These are phyloP conservation scores for Waltergamsia citrina DNA, from an alignment of 2,329 filamentous ascomycete genomes.

Conservation along the genomic window DNA sequence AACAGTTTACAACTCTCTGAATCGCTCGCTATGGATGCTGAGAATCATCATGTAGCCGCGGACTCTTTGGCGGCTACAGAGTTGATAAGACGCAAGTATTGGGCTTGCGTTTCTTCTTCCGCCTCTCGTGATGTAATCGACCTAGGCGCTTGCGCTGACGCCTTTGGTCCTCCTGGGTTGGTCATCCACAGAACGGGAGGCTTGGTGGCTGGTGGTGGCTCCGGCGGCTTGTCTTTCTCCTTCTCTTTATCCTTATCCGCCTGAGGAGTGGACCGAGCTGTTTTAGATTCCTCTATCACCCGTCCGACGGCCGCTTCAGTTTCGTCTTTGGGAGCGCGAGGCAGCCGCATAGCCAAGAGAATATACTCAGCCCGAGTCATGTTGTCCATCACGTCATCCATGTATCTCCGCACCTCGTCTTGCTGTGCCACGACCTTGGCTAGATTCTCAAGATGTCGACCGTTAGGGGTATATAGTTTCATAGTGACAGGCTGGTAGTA, in stretches of 20 bases:
- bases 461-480: slow-evolving; percentile 42
- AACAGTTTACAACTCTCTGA: too few species aligned
- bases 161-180: slow-evolving; percentile 2
- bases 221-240: slow-evolving; percentile 4
- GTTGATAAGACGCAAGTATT: slow-evolving; percentile 6
- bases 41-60: background rate
- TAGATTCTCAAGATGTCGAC: slow-evolving; percentile 51
- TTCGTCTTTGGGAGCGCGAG: slow-evolving; percentile 27
- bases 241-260: slow-evolving; percentile 13
- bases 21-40: too few species aligned
- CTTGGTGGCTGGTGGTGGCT: slow-evolving; percentile 8
- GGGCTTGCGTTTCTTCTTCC: slow-evolving; percentile 6
- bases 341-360: slow-evolving; percentile 56
- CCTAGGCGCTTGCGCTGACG: slow-evolving; percentile 8
- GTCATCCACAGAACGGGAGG: slow-evolving; percentile 26
- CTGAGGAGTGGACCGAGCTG: slow-evolving; percentile 18
- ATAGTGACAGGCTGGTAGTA: slow-evolving; percentile 71
- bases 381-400: slow-evolving; percentile 62
- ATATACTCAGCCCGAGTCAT: slow-evolving; percentile 61
- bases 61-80: slow-evolving; percentile 7
- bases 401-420: slow-evolving; percentile 55
- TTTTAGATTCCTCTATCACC: slow-evolving; percentile 18
- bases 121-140: slow-evolving; percentile 3
- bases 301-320: slow-evolving; percentile 13
- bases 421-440: slow-evolving; percentile 51